Base-by-base conservation (phyloP, 2,329 filamentous ascomycete genomes). In the Plenodomus biglobosus region DNA sequence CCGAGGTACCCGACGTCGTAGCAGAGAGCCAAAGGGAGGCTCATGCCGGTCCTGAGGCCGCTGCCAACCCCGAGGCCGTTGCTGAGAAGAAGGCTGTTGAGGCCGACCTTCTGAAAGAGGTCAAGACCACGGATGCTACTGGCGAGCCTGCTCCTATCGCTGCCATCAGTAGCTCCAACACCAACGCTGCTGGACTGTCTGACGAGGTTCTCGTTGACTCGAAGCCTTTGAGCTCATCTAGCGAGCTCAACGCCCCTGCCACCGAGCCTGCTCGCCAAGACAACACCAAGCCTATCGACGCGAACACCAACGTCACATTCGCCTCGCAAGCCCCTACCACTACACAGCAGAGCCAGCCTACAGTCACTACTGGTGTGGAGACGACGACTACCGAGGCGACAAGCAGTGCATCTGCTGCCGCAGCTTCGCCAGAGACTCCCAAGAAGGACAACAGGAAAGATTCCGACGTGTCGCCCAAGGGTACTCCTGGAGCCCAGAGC, bases 21-120 rank as follows among this genome's bases (percentile, higher is more conserved):
- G 84, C 83, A 66, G 82, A 90, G 64, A 89, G 85, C 73, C 86
- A 91, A 65, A 76, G 83, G 59, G 80, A 84, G 65, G 85, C 86
- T 13, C 72, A 82, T 47, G 76, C 76, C 36, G 75, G 77, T 15
- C 82, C 86, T 10, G 87, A 90, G 66, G 86, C 87, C 19, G 85
- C 85, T 61, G 84, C 79, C 24, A 76, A 83, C 46, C 74, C 81
- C 21, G 76, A 80, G 42, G 85, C 86, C 62, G 85, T 90, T 6
- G 72, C 78, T 58, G 87, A 88, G 65, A 91, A 91, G 81, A 82
- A 80, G 44, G 77, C 79, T 44, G 78, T 90, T 5, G 87, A 91
- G 75, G 75, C 82, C 20, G 87, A 95, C 74, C 78, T 95, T 8
- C 76, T 91, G 40, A 79, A 83, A 56, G 82, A 87, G 69, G 79